Evolutionary conservation across 306 rosid genomes (phyloP).

Genomic region (Begonia loranthoides): DNA sequence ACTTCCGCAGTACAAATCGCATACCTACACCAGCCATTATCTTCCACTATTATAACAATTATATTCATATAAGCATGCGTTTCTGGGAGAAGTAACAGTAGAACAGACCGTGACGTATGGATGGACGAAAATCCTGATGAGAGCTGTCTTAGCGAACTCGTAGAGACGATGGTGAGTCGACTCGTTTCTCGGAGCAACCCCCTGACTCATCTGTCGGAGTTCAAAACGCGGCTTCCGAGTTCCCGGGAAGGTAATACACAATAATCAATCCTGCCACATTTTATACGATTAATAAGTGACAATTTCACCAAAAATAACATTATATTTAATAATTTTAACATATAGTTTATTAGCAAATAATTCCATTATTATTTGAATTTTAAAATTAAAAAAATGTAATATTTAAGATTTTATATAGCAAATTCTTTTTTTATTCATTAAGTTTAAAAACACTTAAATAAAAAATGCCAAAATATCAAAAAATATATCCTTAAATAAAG

Average conservation of each 20-base stretch:
- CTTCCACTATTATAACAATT: constrained; percentile 1
- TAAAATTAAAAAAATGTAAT: too few relatives aligned
- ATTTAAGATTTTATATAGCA: too few relatives aligned
- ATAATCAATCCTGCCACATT: too few relatives aligned
- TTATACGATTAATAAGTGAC: too few relatives aligned
- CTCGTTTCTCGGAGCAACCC: constrained; percentile 33
- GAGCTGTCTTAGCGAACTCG: constrained; percentile 69
- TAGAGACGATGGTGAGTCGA: constrained; percentile 59
- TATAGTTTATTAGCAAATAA: too few relatives aligned
- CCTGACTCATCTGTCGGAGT: constrained; percentile 32
- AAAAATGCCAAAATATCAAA: too few relatives aligned
- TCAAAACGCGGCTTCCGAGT: not conserved
- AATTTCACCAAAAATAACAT: too few relatives aligned
- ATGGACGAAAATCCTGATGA: constrained; percentile 67
- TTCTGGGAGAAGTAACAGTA: not conserved
- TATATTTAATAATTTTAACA: too few relatives aligned
- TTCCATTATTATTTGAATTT: too few relatives aligned
- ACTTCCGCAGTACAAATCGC: constrained; percentile 76
- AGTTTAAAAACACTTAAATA: too few relatives aligned
- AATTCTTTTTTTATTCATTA: too few relatives aligned
- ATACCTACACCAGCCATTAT: constrained; percentile 26
- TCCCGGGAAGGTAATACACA: not conserved
- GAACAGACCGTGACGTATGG: constrained; percentile 60
- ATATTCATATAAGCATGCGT: not conserved
- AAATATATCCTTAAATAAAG: too few relatives aligned